These are phyloP conservation scores for Corymbia maculata DNA, from an alignment of 345 rosid genomes.

Conservation along the genomic window DNA sequence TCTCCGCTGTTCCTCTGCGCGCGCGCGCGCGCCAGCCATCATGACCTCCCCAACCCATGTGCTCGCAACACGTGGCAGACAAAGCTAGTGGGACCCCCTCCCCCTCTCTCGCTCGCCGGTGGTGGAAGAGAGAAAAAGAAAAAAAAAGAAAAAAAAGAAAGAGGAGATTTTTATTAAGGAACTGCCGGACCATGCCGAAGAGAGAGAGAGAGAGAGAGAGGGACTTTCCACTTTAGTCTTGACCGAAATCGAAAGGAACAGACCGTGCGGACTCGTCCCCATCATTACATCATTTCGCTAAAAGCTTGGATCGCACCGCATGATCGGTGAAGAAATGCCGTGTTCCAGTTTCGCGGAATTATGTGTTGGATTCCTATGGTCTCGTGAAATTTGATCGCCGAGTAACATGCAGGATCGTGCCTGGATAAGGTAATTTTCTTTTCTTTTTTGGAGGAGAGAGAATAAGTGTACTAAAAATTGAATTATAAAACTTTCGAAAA, in stretches of 20 bases:
- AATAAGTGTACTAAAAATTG: too few relatives aligned
- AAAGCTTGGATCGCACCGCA: not conserved
- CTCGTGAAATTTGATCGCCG: not conserved
- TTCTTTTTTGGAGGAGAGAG: too few relatives aligned
- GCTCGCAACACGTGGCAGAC: not conserved
- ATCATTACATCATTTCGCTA: not conserved
- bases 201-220: not conserved
- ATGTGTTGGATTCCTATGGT: not conserved
- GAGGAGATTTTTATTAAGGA: not conserved
- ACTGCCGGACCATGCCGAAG: not conserved
- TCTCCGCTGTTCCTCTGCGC: not conserved
- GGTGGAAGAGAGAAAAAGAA: not conserved
- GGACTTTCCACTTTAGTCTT: not conserved
- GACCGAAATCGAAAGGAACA: not conserved
- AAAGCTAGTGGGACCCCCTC: not conserved
- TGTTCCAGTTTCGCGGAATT: not conserved
- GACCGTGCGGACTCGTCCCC: not conserved
- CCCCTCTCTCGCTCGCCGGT: not conserved
- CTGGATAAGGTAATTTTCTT: too few relatives aligned
- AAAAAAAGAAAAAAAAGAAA: not conserved
- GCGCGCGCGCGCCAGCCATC: not conserved
- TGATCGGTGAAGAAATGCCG: not conserved
- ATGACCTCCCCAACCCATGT: not conserved
- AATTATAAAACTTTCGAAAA: fast-evolving
- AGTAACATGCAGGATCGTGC: not conserved